Base-by-base conservation (phyloP, 495 filamentous ascomycete genomes). In the Podospora anserina region DNA sequence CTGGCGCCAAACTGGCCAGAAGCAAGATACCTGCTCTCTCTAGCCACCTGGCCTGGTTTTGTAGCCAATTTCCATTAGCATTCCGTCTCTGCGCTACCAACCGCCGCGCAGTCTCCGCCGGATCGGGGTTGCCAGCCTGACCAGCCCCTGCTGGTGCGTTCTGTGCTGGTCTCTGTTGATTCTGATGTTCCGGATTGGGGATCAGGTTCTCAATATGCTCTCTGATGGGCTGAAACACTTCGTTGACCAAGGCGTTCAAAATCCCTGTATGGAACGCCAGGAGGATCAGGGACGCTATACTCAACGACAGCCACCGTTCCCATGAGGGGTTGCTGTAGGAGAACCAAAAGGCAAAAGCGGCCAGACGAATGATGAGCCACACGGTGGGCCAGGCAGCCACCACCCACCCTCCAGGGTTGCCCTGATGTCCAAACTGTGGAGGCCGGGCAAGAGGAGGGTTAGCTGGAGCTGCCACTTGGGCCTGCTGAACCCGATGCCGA, bases 1-100 rank as follows among this genome's bases (percentile, higher is more conserved):
- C 93, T 0, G 93, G 93, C 32, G 92, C 87, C 64, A 97, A 80
- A 78, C 91, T 95, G 5, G 92, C 92, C 49, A 97, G 77, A 72
- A 97, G 94, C 34, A 97, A 80, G 16, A 93, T 86, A n/a, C 91
- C 76, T 16, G 91, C 90, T 63, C 92, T 85, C 75, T 96, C 93
- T 15, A 86, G 76, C 16, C 88, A 81, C 70, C 91, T 81, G 15
- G 91, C 72, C 34, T 84, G 83, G 55, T 89, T 80, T 70, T 83
- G 74, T 13, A 89, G 58, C 86, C 88, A 87, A 26, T 76, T 80
- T 20, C 75, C 79, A 69, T 87, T 80, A 4, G 76, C 75, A 28
- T 81, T 73, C 30, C 83, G 76, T 62, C 80, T 82, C 70, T 85
- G 79, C 39, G 81, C 81, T 11, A 91, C 71, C 13, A 91, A 68